Conservation (phyloP, 176 grass and related monocot species). For the Guadua angustifolia region DNA sequence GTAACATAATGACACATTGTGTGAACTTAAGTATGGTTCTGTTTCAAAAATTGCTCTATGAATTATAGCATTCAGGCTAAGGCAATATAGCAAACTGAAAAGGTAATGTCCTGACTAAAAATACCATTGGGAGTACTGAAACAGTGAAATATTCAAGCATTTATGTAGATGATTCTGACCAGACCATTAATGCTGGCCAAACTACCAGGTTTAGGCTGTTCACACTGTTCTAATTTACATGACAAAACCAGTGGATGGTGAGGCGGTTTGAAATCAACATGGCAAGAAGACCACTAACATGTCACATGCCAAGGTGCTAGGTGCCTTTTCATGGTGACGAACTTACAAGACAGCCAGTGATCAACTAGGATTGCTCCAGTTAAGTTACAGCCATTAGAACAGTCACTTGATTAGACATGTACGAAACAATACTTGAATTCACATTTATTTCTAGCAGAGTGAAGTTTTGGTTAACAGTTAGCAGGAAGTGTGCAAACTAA, state of each 20-base stretch:
- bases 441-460: not conserved
- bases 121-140: not conserved
- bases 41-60: constrained; percentile 15
- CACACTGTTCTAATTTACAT: not conserved
- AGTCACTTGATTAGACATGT: too few relatives aligned
- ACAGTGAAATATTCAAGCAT: not conserved
- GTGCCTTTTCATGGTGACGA: not conserved
- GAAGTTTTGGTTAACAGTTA: not conserved
- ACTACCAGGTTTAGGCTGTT: not conserved
- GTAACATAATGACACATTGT: not conserved
- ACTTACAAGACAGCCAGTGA: not conserved
- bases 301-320: not conserved
- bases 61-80: not conserved
- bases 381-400: not conserved
- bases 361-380: not conserved
- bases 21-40: not conserved
- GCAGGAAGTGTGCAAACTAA: not conserved
- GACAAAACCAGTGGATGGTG: not conserved
- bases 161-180: not conserved
- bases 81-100: not conserved
- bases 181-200: not conserved
- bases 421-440: not conserved
- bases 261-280: not conserved
- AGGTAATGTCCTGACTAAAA: not conserved
- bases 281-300: not conserved